Evolutionary conservation across 2,329 filamentous ascomycete genomes (phyloP), one percentile per base, ranked within the genome.

Genomic region (Fusarium udum): DNA sequence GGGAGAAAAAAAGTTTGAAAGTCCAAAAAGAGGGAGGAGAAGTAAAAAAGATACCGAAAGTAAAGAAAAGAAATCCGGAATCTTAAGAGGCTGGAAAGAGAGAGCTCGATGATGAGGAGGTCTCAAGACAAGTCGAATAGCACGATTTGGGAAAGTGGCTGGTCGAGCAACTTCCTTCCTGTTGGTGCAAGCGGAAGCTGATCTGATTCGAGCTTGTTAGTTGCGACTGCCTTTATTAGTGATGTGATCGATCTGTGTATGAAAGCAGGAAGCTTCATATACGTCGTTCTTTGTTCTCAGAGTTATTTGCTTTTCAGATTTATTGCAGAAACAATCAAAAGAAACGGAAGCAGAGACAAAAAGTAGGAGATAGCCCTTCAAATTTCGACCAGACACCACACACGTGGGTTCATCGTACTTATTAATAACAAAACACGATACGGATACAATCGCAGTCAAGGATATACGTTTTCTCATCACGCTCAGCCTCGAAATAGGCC

Each of bases 401-500:
- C 37, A 57, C 43, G 52, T 58, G 52, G 34, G 53, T 34, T 34
- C n/a, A 32, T 53, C 65, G 53, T 70, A 55, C 67, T 65, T 69
- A 69, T 69, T 59, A 58, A 65, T 59, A 48, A 55, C 58, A 64
- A 69, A 45, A 40, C 36, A 28, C 34, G 28, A 56, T 31, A 26
- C 34, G 36, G 36, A 39, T 26, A 24, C 52, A 43, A 20, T 42
- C 46, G 34, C 24, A 64, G 26, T 28, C 59, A 65, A 64, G 67
- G 66, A 70, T 70, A 36, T 34, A 70, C 45, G 59, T 69, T 49
- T 67, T 67, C 52, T 46, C 34, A 39, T 65, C 39, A 22, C 64
- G 67, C 67, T 70, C 66, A 69, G 67, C 67, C 67, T 70, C 52
- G 31, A 69, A 43, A 64, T 40, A 40, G 66, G 45, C 64, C 56